Evolutionary conservation across 83 land plant species (phyloP), one percentile per base, ranked within the genome.

Genomic region (Picea abies): DNA sequence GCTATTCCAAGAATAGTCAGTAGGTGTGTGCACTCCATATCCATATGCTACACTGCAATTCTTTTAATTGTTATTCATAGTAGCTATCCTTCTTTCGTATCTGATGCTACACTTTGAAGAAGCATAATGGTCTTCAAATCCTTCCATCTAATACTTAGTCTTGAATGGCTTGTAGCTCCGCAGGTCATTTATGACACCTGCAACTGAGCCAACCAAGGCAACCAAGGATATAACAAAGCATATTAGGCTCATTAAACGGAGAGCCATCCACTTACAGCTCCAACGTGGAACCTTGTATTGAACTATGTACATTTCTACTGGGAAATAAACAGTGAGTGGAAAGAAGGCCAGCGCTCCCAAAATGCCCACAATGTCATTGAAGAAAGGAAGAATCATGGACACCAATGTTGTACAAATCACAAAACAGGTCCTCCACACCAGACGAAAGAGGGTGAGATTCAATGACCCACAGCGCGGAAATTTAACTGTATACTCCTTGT

Each of bases 311-410:
- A 93, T 90, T 79, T 88, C 84, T 77, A 89, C 86, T 4, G 95
- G 95, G 85, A 87, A 90, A 73, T 88, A 93, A 0, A 93, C 96
- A 0, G 90, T 89, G 32, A 90, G 84, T 11, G 96, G 96, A 89
- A 92, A 93, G 79, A 93, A 93, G 5, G 90, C 94, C 4, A 92
- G 60, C 0, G 96, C 92, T 8, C 95, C 96, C 4, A 93, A 82
- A 39, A 93, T 49, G 14, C 94, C 96, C 58, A 92, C 89, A 5
- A 93, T 82, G 82, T 88, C 94, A 72, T 93, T 92, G 76, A 93
- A 93, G 87, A 90, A 93, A 52, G 95, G 95, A 4, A 94, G 85
- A 35, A 92, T 82, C 91, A 92, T 90, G 12, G 96, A 88, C 19
- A 90, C 86, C n/a, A 90, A 60, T n/a, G 95, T 92, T 16, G 95